Evolutionary conservation across 805 yeast species (phyloP), one percentile per base, ranked within the genome.

Genomic region (Pichia scutulata): DNA sequence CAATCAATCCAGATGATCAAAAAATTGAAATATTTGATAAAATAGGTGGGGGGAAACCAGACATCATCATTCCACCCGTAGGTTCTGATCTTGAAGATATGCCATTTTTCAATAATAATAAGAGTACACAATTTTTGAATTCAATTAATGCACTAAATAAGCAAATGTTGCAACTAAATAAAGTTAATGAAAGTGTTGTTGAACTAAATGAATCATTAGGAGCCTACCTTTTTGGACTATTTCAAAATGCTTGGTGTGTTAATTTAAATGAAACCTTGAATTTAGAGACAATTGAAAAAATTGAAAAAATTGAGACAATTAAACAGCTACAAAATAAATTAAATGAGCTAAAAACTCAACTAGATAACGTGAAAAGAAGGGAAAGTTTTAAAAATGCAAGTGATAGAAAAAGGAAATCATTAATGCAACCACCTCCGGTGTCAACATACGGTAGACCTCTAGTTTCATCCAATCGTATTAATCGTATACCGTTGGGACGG

Each of bases 181-280:
- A 66, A 46, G 75, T 84, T 12, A 89, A 88, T 65, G 78, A 81
- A 42, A 77, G 79, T 7, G 66, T 89, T 21, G 73, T 75, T 3
- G 70, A 73, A 26, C 83, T 89, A 65, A 88, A 88, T 61, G 97
- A 89, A 65, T 78, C 88, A 2, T 79, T 89, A 58, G 81, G 62
- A 10, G 54, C 90, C 39, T 81, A 89, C 49, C 62, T 89, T 47
- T 87, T 86, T 60, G 96, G 96, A 1, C 67, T 89, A 46, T 80
- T 84, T 61, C 81, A 88, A 65, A 88, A 89, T 60, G 90, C 95
- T 54, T 89, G 93, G 84, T 86, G 96, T 66, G 85, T 85, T 25
- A 89, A 86, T 60, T 86, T 86, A 58, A 68, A 70, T 21, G 62
- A 64, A 44, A 53, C 63, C 2, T 64, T 67, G 1, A 58, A 53